Evolutionary conservation across 2,329 filamentous ascomycete genomes (phyloP), one percentile per base, ranked within the genome.

Genomic region (Thermoascus crustaceus): DNA sequence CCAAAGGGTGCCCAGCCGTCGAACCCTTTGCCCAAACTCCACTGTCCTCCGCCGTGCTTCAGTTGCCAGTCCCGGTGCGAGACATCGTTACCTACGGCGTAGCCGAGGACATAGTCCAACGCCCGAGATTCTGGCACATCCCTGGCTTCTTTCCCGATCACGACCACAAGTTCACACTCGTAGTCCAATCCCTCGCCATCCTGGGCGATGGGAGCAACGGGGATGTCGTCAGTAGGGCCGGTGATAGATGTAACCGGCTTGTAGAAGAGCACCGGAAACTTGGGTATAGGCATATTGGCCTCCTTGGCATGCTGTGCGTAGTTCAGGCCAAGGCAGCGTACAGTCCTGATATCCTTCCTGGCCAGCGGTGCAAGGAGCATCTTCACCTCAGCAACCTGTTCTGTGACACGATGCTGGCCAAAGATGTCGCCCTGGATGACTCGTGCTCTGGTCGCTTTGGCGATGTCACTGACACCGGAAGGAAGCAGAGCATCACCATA

Each of bases 61-160:
- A 83, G 58, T 60, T 85, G 81, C 79, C 81, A 87, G 45, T 85
- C 80, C 25, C 83, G 76, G 60, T 85, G 82, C 7, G 79, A 85
- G n/a, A 89, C 73, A 55, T 89, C 84, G 58, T 89, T 84, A 35
- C 82, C 81, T 21, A 84, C 73, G 2, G 78, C 70, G 53, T 87
- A 88, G 4, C 84, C 84, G 2, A 86, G 66, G 2, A 88, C 80
- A 49, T 84, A 79, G 34, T 79, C 65, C n/a, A 87, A 64, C 0
- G 83, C 83, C 14, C 74, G 59, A 1, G 67, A 66, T 59, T 83
- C 79, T 1, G 75, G 57, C 8, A 88, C 77, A 52, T 86, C 71
- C 27, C 66, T 61, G 40, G 77, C 80, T 40, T 72, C 64, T 57
- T 78, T 80, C 16, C 81, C 80, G 43, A 88, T 85, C 6, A 88